Evolutionary conservation across 768 basidiomycete species (phyloP).

Genomic region (Rhizopogon vulgaris): DNA sequence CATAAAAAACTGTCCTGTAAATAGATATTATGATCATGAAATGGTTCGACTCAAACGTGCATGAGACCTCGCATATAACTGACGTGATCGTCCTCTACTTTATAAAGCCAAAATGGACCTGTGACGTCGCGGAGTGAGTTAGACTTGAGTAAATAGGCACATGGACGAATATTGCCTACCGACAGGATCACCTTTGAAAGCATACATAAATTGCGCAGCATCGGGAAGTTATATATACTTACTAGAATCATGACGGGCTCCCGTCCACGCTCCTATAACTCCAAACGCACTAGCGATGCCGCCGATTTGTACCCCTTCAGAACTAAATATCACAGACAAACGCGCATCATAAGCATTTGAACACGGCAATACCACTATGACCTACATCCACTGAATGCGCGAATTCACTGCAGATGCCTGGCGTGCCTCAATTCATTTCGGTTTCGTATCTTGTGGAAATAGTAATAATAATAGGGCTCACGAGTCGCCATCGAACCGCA

Average conservation of each 20-base stretch:
- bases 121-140: neutral
- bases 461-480: constrained; percentile 27
- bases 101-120: constrained; percentile 77
- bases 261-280: constrained; percentile 64
- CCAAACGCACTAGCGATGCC: constrained; percentile 60
- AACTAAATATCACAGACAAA: constrained; percentile 34
- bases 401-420: constrained; percentile 51
- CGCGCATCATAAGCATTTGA: neutral
- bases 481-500: constrained; percentile 52
- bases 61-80: constrained; percentile 26
- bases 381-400: constrained; percentile 55
- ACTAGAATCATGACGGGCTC: constrained; percentile 54
- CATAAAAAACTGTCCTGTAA: neutral
- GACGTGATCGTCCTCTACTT: constrained; percentile 37
- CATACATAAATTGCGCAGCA: neutral
- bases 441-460: neutral
- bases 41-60: neutral
- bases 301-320: constrained; percentile 64
- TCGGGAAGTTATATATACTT: constrained; percentile 1
- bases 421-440: constrained; percentile 8
- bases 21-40: neutral
- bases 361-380: neutral
- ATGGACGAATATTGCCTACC: constrained; percentile 34
- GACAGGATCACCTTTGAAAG: constrained; percentile 49
- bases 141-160: neutral